A percentile compares a stretch with the other conserved stretches of the same genome.
These are phyloP conservation scores for Boehmeria nivea DNA, from an alignment of 306 rosid genomes.

Conservation along the genomic window DNA sequence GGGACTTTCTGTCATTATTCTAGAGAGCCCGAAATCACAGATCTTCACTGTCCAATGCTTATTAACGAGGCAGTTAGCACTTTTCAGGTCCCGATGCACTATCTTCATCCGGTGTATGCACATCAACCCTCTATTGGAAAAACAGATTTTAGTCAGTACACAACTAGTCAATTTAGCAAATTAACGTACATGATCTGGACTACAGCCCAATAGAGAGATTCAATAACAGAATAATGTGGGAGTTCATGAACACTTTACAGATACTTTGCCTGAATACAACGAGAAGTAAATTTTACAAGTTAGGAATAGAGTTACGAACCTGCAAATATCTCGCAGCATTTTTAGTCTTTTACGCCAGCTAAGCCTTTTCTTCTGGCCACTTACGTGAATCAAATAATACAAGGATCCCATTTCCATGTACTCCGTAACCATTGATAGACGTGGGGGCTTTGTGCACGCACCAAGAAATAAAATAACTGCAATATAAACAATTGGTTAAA, in stretches of 20 bases:
- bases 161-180: neutral
- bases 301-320: conserved; percentile 33
- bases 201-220: no score
- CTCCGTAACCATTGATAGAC: conserved; percentile 92
- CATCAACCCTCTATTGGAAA: conserved; percentile 83
- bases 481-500: conserved; percentile 22
- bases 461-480: conserved; percentile 99
- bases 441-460: conserved; percentile 97
- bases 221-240: neutral
- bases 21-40: conserved; percentile 98
- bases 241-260: neutral
- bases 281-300: conserved; percentile 6
- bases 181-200: no score
- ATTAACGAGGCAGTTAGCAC: conserved; percentile 94
- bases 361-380: conserved; percentile 89
- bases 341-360: conserved; percentile 82
- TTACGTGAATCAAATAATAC: conserved; percentile 82
- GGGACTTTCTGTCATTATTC: conserved; percentile 56
- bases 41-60: conserved; percentile 92
- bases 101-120: conserved; percentile 96
- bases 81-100: conserved; percentile 89
- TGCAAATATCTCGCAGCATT: conserved; percentile 96
- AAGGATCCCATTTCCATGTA: conserved; percentile 98
- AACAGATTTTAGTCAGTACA: conserved; percentile 22
- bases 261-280: conserved; percentile 16